A percentile compares a stretch with the other conserved stretches of the same genome.
Evolutionary conservation across 225 moss, liverwort and hornwort genomes (phyloP).

Genomic region (Takakia lepidozioides): DNA sequence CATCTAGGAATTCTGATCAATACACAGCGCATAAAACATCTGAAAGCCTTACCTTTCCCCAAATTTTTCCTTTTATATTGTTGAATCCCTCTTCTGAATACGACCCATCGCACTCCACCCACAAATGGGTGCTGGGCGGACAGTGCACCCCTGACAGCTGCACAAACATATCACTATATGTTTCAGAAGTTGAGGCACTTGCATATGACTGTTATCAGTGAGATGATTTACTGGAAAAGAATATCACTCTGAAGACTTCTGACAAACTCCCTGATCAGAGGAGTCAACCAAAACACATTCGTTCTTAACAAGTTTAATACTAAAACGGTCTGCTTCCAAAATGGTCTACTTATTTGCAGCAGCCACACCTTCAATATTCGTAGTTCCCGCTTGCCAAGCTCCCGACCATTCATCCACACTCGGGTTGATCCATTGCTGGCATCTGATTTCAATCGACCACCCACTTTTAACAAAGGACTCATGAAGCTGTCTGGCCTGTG

Average conservation of each 20-base stretch:
- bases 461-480: conserved; percentile 64
- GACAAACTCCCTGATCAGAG: too few relatives aligned
- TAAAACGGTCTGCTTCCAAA: too few relatives aligned
- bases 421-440: conserved; percentile 85
- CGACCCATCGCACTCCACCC: conserved; percentile 85
- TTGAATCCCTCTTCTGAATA: conserved; percentile 88
- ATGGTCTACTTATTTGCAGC: not conserved
- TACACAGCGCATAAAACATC: too few relatives aligned
- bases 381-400: conserved; percentile 88
- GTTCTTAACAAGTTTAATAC: too few relatives aligned
- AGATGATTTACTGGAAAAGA: too few relatives aligned
- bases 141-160: conserved; percentile 91
- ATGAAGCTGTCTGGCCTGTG: conserved; percentile 88
- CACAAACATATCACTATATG: conserved; percentile 22
- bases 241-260: too few relatives aligned
- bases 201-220: too few relatives aligned
- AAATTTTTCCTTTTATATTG: conserved; percentile 85
- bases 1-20: too few relatives aligned
- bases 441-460: conserved; percentile 46
- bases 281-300: too few relatives aligned
- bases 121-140: conserved; percentile 70
- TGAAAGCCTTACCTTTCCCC: conserved; percentile 83
- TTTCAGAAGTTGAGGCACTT: too few relatives aligned
- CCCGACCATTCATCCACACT: conserved; percentile 91
- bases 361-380: conserved; percentile 99